Evolutionary conservation across 2,329 filamentous ascomycete genomes (phyloP).

Genomic region (Huntiella bhutanensis): DNA sequence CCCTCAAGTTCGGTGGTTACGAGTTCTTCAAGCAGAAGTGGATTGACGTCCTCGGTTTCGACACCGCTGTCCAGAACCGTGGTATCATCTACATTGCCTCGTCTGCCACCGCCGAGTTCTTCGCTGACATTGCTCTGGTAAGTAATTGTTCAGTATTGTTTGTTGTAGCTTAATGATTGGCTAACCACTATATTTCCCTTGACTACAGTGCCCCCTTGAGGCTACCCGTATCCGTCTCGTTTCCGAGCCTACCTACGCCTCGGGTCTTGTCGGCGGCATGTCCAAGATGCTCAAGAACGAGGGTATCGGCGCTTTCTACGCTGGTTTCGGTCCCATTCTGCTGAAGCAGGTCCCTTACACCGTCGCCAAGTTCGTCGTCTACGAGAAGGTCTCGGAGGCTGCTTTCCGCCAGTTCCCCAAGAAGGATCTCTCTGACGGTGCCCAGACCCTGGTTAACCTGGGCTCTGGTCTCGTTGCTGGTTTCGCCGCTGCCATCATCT

Average conservation of each 20-base stretch:
- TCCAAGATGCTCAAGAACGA: constrained; percentile 66
- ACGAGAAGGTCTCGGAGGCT: constrained; percentile 67
- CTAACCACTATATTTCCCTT: not conserved
- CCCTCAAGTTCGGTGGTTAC: constrained; percentile 62
- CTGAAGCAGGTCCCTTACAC: constrained; percentile 85
- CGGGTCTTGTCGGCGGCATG: constrained; percentile 61
- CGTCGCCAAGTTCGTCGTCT: constrained; percentile 90
- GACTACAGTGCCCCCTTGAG: constrained; percentile 54
- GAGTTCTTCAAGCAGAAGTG: constrained; percentile 91
- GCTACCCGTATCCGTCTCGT: constrained; percentile 88
- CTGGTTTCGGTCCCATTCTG: constrained; percentile 71
- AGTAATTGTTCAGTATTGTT: not conserved
- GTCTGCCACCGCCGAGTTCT: constrained; percentile 45
- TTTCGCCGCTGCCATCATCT: constrained; percentile 71
- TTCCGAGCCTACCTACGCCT: constrained; percentile 70
- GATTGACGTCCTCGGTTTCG: constrained; percentile 62
- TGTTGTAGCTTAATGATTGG: not conserved
- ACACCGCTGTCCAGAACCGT: constrained; percentile 59
- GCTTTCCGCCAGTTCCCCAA: constrained; percentile 55
- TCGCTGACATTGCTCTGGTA: constrained; percentile 55
- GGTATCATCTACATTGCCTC: constrained; percentile 65
- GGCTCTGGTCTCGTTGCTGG: constrained; percentile 27
- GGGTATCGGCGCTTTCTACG: constrained; percentile 75
- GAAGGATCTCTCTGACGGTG: constrained; percentile 42
- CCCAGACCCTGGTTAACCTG: constrained; percentile 70